Base-by-base conservation (phyloP, 768 basidiomycete species). In the Auricularia heimuer region DNA sequence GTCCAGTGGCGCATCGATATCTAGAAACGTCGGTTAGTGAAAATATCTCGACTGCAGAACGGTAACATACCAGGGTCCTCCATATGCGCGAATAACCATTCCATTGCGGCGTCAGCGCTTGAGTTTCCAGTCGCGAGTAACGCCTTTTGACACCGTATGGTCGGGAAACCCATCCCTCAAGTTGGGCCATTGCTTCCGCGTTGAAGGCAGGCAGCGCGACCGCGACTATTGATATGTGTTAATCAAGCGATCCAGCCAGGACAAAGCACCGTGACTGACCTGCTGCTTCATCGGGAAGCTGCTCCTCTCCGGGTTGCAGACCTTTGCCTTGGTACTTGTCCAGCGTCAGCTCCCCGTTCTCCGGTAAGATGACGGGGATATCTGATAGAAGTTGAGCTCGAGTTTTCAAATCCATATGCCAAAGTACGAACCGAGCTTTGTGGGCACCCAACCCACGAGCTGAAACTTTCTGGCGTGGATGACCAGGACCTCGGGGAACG, bases 31-130 rank as follows among this genome's bases (percentile, higher is more conserved):
- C 8, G n/a, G 37, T 4, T 42, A 67, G 67, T 62, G 3, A 18
- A 33, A 0, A 16, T 4, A 11, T 12, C 21, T 18, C 56, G 21
- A 16, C n/a, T 42, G 16, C 14, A 12, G 29, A 3, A 16, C 14
- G 7, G n/a, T 33, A 33, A 68, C 79, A 7, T 56, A 92, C 94
- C 92, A 12, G 92, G 80, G 74, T 98, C 96, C 0, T 98, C 95
- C 91, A 95, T 92, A 73, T 98, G 96, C 54, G 75, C 80, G 71
- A 98, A 96, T 51, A 99, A 75, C 96, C 96, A 99, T 65, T 93
- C 87, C 94, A 96, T 96, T 0, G 97, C 97, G 0, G 79, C 82
- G 67, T 94, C 90, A 0, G 89, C 77, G 65, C 86, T 85, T 16
- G 74, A 77, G 69, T 88, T 87, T 0, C 93, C 92, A 0, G 94